phyloP scores from a whole-genome alignment of 2,329 filamentous ascomycete species.

The Volutella citrinella region DNA sequence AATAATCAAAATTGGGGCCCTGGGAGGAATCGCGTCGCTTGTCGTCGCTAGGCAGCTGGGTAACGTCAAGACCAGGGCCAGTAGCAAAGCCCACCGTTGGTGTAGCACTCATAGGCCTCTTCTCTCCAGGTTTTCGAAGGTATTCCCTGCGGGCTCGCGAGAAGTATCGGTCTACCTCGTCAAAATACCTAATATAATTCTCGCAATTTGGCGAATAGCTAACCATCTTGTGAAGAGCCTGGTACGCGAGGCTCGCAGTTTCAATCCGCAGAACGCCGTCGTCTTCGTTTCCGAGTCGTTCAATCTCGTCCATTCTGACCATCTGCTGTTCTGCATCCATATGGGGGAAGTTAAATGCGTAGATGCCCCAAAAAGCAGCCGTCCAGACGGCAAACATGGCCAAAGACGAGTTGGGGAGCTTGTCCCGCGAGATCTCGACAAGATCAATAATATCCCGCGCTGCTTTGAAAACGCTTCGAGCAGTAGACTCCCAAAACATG shows the following conservation, averaged over 20 bases:
- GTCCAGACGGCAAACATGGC: constrained; percentile 66
- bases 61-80: too few species aligned
- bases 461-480: constrained; percentile 60
- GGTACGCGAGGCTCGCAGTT: constrained; percentile 10
- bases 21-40: too few species aligned
- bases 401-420: constrained; percentile 65
- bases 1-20: too few species aligned
- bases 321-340: constrained; percentile 55
- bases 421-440: constrained; percentile 58
- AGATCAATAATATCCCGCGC: constrained; percentile 63
- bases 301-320: constrained; percentile 4
- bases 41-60: too few species aligned
- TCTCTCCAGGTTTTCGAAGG: constrained; percentile 1
- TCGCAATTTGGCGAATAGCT: constrained; percentile 14
- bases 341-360: constrained; percentile 63
- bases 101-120: constrained; percentile 1
- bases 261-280: constrained; percentile 5
- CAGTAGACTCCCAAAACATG: constrained; percentile 62
- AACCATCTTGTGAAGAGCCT: constrained; percentile 14
- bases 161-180: constrained; percentile 13
- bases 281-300: constrained; percentile 1
- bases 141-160: constrained; percentile 5
- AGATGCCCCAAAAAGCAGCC: constrained; percentile 63
- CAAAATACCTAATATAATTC: constrained; percentile 15
- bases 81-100: too few species aligned